Evolutionary conservation across 1,284 basidiomycete species (phyloP).

Genomic region (Trichosporon sp.): DNA sequence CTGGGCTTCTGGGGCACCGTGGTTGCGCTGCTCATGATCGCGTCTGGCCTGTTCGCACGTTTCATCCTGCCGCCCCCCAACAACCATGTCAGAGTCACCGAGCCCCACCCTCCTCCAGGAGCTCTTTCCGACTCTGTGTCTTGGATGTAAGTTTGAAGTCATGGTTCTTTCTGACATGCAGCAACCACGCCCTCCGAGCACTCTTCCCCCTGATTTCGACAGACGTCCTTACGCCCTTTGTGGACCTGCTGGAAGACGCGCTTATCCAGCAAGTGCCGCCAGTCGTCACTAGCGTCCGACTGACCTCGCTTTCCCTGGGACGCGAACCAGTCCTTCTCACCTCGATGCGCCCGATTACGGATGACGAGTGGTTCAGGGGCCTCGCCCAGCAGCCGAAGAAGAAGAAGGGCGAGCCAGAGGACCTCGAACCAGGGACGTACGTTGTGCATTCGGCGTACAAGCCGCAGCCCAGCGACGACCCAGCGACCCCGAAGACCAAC

Average conservation of each 20-base stretch:
- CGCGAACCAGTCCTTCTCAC: conserved; percentile 44
- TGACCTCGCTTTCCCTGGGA: conserved; percentile 42
- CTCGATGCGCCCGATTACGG: conserved; percentile 40
- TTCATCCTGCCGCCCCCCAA: conserved; percentile 8
- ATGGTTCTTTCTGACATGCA: conserved; percentile 10
- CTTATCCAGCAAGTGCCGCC: conserved; percentile 47
- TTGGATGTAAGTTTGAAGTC: conserved; percentile 17
- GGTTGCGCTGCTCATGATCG: background rate
- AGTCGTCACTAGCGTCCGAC: conserved; percentile 44
- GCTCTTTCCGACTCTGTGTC: conserved; percentile 10
- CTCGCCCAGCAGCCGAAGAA: background rate
- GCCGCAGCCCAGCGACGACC: background rate
- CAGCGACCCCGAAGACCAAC: background rate
- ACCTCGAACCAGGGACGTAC: background rate
- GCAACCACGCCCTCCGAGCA: conserved; percentile 44
- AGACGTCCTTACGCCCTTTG: conserved; percentile 48
- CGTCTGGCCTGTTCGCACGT: conserved; percentile 1
- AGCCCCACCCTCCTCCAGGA: conserved; percentile 5
- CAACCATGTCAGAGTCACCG: background rate
- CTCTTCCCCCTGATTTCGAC: conserved; percentile 49
- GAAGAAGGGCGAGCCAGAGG: background rate
- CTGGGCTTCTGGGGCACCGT: conserved; percentile 3
- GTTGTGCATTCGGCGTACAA: background rate
- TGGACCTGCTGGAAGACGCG: conserved; percentile 50
- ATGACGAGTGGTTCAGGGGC: conserved; percentile 45